These are phyloP conservation scores for Russula lepida DNA, from an alignment of 768 basidiomycete species.

Conservation along the genomic window DNA sequence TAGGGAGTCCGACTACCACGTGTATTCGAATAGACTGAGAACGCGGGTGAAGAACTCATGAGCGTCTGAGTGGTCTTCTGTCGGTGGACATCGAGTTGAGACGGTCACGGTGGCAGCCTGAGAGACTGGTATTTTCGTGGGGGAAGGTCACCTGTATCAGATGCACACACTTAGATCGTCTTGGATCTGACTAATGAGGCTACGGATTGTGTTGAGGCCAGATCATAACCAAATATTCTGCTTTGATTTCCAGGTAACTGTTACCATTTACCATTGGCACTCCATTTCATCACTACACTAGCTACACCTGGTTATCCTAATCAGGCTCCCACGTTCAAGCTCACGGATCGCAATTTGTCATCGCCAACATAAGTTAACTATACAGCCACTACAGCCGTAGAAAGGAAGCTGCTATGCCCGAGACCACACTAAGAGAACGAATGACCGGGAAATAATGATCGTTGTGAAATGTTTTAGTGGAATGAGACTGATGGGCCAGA, in stretches of 20 bases:
- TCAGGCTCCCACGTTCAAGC: background rate
- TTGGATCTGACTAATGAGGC: background rate
- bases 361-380: background rate
- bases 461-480: too few relatives aligned
- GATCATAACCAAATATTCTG: background rate
- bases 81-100: too few relatives aligned
- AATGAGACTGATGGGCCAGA: too few relatives aligned
- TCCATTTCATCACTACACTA: too few relatives aligned
- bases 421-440: background rate
- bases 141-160: background rate
- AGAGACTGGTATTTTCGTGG: background rate
- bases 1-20: too few relatives aligned
- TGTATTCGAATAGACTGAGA: too few relatives aligned
- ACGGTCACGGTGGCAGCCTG: background rate
- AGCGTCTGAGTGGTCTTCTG: too few relatives aligned
- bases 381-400: too few relatives aligned
- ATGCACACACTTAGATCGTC: too few relatives aligned
- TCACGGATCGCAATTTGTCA: background rate
- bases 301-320: background rate
- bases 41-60: too few relatives aligned
- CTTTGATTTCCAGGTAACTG: background rate
- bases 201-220: background rate
- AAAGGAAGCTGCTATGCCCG: background rate
- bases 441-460: too few relatives aligned
- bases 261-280: too few relatives aligned